Percentiles rank a stretch among this genome's conserved stretches.
Evolutionary conservation across 176 grass and related monocot genomes (phyloP).

Genomic region (Aechmea fasciata): DNA sequence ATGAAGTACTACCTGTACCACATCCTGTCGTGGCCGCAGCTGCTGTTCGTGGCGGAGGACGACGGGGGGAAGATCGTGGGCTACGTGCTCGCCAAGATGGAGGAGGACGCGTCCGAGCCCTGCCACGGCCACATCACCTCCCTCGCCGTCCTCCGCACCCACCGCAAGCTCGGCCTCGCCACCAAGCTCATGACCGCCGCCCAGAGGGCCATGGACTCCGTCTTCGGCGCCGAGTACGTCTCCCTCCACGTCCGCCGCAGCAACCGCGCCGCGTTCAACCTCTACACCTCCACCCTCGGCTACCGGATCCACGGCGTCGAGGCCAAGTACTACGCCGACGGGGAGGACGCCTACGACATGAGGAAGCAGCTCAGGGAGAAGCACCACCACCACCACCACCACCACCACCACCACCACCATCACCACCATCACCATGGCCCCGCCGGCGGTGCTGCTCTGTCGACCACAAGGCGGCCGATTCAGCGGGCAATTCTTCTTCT

Average conservation of each 20-base stretch:
- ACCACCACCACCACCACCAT: conserved; percentile 47
- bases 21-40: conserved; percentile 97
- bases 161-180: conserved; percentile 91
- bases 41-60: conserved; percentile 94
- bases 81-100: conserved; percentile 99
- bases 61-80: conserved; percentile 92
- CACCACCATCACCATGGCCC: conserved; percentile 43
- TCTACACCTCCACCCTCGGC: conserved; percentile 75
- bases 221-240: conserved; percentile 89
- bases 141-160: conserved; percentile 91
- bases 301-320: conserved; percentile 84
- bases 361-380: conserved; percentile 24
- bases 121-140: conserved; percentile 99
- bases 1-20: conserved; percentile 99
- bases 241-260: conserved; percentile 87
- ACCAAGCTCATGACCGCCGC: conserved; percentile 98
- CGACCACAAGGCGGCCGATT: conserved; percentile 23
- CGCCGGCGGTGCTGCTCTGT: conserved; percentile 51
- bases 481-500: neutral
- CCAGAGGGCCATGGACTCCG: conserved; percentile 90
- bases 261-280: conserved; percentile 86
- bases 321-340: conserved; percentile 88
- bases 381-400: conserved; percentile 23
- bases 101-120: conserved; percentile 94
- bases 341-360: conserved; percentile 80